phyloP scores from a whole-genome alignment of 495 filamentous ascomycete species.

The Lichenothelia convexa region DNA sequence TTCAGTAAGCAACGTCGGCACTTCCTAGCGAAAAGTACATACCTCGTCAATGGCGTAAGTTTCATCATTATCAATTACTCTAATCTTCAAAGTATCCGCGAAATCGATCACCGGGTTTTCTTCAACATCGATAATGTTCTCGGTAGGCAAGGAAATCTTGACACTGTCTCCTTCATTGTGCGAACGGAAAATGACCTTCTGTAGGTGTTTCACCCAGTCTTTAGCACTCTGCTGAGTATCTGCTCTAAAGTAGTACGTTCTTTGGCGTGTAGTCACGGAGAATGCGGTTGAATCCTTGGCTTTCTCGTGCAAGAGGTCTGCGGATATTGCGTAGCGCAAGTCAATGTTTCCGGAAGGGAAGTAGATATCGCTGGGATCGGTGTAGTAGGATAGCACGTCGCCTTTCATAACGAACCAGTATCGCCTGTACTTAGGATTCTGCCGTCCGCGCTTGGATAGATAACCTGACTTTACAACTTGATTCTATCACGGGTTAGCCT shows the following conservation, averaged over 20 bases:
- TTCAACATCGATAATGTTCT: slow-evolving; percentile 82
- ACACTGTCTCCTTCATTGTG: slow-evolving; percentile 96
- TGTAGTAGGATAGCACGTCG: slow-evolving; percentile 87
- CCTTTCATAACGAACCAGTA: slow-evolving; percentile 97
- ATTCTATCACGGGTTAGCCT: slow-evolving; percentile 32
- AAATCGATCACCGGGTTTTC: slow-evolving; percentile 82
- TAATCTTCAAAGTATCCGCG: slow-evolving; percentile 84
- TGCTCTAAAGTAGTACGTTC: slow-evolving; percentile 73
- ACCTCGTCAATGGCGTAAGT: slow-evolving; percentile 93
- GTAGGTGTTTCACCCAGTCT: slow-evolving; percentile 91
- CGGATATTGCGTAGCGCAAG: slow-evolving; percentile 78
- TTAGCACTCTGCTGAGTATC: slow-evolving; percentile 79
- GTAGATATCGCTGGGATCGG: slow-evolving; percentile 67
- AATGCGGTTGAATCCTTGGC: slow-evolving; percentile 52
- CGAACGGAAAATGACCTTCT: slow-evolving; percentile 86
- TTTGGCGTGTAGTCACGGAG: slow-evolving; percentile 61
- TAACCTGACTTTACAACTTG: slow-evolving; percentile 73
- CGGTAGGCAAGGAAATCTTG: slow-evolving; percentile 80
- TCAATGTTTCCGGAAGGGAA: slow-evolving; percentile 88
- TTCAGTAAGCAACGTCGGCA: slow-evolving; percentile 9
- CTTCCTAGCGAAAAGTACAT: slow-evolving; percentile 12
- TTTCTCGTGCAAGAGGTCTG: slow-evolving; percentile 55
- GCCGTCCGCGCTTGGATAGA: slow-evolving; percentile 72
- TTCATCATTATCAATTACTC: slow-evolving; percentile 80
- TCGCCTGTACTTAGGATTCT: slow-evolving; percentile 74